Percentiles rank a stretch among this genome's conserved stretches.
phyloP scores from a whole-genome alignment of 768 basidiomycete genomes.

The Leccinellum rugosiceps region DNA sequence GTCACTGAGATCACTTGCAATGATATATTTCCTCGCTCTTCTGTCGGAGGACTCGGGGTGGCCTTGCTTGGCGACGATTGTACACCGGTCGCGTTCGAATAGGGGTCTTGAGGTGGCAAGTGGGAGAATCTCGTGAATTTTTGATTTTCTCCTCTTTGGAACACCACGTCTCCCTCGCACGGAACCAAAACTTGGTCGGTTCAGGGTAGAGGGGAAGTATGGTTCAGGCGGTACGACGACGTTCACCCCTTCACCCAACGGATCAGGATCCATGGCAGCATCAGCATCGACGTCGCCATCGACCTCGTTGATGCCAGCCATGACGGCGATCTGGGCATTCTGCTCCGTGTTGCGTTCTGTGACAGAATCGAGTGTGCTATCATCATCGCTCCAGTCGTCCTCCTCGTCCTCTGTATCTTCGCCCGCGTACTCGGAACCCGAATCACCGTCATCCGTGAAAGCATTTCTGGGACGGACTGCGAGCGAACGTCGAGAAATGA shows the following conservation, averaged over 20 bases:
- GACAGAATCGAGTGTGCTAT: constrained; percentile 62
- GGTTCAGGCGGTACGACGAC: constrained; percentile 82
- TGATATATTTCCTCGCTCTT: constrained; percentile 68
- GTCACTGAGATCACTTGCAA: constrained; percentile 93
- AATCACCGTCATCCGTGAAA: constrained; percentile 56
- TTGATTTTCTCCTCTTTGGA: constrained; percentile 58
- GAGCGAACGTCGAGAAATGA: constrained; percentile 32
- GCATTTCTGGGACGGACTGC: constrained; percentile 58
- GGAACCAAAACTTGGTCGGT: constrained; percentile 44
- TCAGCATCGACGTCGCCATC: constrained; percentile 53
- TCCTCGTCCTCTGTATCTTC: constrained; percentile 54
- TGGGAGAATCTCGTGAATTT: constrained; percentile 60
- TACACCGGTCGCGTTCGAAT: constrained; percentile 91
- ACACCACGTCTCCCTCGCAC: constrained; percentile 29
- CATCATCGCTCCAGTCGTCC: constrained; percentile 59
- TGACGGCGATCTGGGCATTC: constrained; percentile 55
- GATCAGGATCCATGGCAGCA: constrained; percentile 62
- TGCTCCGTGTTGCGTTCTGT: constrained; percentile 88
- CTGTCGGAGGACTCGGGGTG: constrained; percentile 61
- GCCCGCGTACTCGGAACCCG: constrained; percentile 58
- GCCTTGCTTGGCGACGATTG: constrained; percentile 85
- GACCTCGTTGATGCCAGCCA: constrained; percentile 19
- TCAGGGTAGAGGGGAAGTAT: constrained; percentile 74
- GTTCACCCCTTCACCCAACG: constrained; percentile 89
- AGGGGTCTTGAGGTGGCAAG: constrained; percentile 71